Evolutionary conservation across 2,329 filamentous ascomycete genomes (phyloP).

Genomic region (Hypoxylon sp.): DNA sequence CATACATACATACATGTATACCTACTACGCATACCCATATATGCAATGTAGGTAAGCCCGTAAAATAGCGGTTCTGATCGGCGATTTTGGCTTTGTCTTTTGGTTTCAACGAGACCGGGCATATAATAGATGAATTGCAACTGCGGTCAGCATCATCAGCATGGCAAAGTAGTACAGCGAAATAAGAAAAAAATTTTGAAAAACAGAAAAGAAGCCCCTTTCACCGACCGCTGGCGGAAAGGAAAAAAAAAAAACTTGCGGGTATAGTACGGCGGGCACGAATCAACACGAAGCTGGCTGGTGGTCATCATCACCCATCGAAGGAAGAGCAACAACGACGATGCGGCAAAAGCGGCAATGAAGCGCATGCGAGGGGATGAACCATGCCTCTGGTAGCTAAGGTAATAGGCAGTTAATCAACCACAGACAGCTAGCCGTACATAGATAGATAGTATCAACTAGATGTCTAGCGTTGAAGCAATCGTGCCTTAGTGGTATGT

Average conservation of each 20-base stretch:
- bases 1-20: too few species aligned
- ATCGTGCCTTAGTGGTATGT: conserved; percentile 8
- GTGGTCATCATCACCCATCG: conserved; percentile 8
- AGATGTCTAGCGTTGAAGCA: too few species aligned
- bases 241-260: too few species aligned
- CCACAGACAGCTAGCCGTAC: too few species aligned
- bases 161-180: too few species aligned
- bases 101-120: too few species aligned
- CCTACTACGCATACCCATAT: too few species aligned
- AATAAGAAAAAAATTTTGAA: too few species aligned
- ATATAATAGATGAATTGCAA: too few species aligned
- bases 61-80: conserved; percentile 2
- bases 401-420: too few species aligned
- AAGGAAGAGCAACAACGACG: conserved; percentile 6
- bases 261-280: conserved; percentile 36
- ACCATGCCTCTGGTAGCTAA: too few species aligned
- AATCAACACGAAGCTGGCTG: conserved; percentile 25
- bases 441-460: conserved; percentile 1
- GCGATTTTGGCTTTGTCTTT: background rate
- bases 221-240: conserved; percentile 12
- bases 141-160: too few species aligned
- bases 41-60: conserved; percentile 2
- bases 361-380: conserved; percentile 24
- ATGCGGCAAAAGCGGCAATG: conserved; percentile 34
- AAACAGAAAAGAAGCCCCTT: conserved; percentile 8